Evolutionary conservation across 306 rosid genomes (phyloP).

Genomic region (Ceratonia siliqua): DNA sequence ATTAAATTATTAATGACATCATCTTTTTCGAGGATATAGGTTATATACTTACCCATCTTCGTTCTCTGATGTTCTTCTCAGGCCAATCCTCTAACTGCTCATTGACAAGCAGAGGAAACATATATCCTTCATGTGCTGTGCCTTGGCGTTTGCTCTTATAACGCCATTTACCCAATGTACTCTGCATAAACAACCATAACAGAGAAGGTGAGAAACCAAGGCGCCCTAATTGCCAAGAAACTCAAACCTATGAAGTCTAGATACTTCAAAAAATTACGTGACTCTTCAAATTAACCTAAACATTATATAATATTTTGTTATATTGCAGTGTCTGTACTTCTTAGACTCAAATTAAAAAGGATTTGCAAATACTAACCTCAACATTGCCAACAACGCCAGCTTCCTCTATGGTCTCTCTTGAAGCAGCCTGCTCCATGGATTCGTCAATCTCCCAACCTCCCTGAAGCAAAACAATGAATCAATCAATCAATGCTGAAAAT

Average conservation of each 20-base stretch:
- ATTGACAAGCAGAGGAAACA: constrained; percentile 62
- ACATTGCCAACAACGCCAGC: constrained; percentile 66
- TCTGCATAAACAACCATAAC: constrained; percentile 36
- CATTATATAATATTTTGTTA: too few species aligned
- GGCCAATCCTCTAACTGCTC: constrained; percentile 61
- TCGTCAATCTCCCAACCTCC: constrained; percentile 84
- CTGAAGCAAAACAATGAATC: constrained; percentile 30
- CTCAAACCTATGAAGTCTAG: background rate
- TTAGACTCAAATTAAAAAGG: background rate
- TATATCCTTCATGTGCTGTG: constrained; percentile 47
- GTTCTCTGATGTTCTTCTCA: constrained; percentile 47
- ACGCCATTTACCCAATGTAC: constrained; percentile 52
- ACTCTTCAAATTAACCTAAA: too few species aligned
- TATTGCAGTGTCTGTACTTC: too few species aligned
- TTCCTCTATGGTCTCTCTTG: constrained; percentile 68
- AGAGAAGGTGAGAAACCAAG: background rate
- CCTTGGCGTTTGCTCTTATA: constrained; percentile 66
- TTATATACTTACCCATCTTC: constrained; percentile 61
- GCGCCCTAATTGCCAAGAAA: background rate
- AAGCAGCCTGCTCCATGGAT: constrained; percentile 63
- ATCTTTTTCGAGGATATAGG: too few species aligned
- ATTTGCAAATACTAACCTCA: constrained; percentile 45
- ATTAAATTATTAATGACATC: too few species aligned
- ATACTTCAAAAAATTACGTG: too few species aligned
- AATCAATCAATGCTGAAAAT: background rate